Conservation (phyloP, 257 asterid species). For the Orobanche coerulescens region DNA sequence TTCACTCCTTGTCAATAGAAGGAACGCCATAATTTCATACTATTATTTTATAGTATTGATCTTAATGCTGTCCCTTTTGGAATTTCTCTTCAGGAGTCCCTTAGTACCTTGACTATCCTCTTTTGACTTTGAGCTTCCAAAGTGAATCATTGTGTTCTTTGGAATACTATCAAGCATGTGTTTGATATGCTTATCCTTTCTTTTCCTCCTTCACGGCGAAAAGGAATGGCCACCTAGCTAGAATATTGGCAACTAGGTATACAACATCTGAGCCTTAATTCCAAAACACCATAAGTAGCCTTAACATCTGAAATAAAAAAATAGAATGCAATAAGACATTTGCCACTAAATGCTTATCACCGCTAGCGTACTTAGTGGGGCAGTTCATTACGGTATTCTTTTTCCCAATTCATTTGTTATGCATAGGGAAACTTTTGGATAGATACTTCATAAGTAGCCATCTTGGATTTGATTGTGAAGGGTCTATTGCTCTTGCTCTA, state of each 20-base stretch:
- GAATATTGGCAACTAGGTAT: background rate
- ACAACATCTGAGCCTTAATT: too few species aligned
- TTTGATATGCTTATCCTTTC: background rate
- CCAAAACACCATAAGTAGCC: too few species aligned
- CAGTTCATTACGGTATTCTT: background rate
- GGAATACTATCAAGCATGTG: slow-evolving; percentile 7
- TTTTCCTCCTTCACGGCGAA: background rate
- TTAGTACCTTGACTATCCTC: background rate
- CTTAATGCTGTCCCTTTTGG: background rate
- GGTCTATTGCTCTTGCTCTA: slow-evolving; percentile 8
- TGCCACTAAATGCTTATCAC: background rate
- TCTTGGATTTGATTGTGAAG: slow-evolving; percentile 6
- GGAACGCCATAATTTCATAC: slow-evolving; percentile 13
- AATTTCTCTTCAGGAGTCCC: background rate
- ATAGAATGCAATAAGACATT: background rate
- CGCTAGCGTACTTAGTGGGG: background rate
- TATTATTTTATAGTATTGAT: background rate
- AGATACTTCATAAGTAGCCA: background rate
- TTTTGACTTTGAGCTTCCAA: background rate
- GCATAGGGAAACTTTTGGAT: background rate
- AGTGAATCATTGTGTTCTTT: slow-evolving; percentile 4
- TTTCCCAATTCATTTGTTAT: background rate
- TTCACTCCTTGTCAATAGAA: background rate
- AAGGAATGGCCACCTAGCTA: background rate
- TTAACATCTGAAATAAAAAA: background rate